Base-by-base conservation (phyloP, 139 green algal genomes). In the Desmodesmus armatus region DNA sequence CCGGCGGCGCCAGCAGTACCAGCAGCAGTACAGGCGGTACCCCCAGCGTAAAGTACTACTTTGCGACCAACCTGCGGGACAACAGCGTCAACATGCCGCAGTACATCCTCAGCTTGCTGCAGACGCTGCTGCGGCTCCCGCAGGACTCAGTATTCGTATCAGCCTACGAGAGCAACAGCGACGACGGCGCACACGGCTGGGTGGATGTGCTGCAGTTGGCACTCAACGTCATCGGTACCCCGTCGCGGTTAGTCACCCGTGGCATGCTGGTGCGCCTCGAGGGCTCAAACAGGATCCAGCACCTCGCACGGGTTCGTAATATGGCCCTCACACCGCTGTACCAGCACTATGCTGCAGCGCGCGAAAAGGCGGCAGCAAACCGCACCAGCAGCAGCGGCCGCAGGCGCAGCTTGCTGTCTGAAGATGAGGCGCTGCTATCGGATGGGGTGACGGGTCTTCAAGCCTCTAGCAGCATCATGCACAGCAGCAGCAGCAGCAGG, bases 31-130 rank as follows among this genome's bases (percentile, higher is more conserved):
- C 13, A 58, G 58, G 39, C 40, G 35, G 63, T 39, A 63, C n/a
- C 43, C 33, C 3, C 33, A 49, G 66, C 5, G 41, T 47, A 19
- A 27, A 29, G 71, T 74, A 80, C 74, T 75, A 92, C 35, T 47
- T 95, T 39, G 91, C 91, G 2, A 83, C 84, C 23, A 93, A 94
- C 62, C 75, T 94, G 66, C 80, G 85, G 51, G 89, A 93, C 78
- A 91, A 66, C 55, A 82, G 80, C 69, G 37, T 82, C 0, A 21
- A 92, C 0, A 74, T 93, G 51, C 91, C 91, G 3, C 86, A 94
- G 51, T 87, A 90, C 49, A 85, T 91, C 0, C 25, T 90, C 2
- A 88, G 92, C 80, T 21, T 69, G 39, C 41, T 77, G 76, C 58
- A 49, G 27, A 58, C 39, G 41, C 29, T 71, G 53, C 39, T 84